These are phyloP conservation scores for Alternaria solani DNA, from an alignment of 2,329 filamentous ascomycete genomes.

Conservation along the genomic window DNA sequence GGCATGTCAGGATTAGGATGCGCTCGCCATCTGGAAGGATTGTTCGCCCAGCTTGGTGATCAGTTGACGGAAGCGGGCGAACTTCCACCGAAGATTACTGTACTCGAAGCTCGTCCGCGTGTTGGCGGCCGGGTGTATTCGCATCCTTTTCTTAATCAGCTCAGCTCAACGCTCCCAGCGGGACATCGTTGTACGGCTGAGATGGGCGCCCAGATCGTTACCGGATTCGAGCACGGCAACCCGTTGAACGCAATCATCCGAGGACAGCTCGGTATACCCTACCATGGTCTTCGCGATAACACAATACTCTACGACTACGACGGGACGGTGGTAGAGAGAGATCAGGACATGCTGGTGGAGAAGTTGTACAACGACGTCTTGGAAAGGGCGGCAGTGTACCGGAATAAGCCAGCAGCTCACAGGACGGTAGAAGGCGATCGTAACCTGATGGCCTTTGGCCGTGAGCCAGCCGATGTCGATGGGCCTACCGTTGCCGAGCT, in stretches of 20 bases:
- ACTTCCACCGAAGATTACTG: conserved; percentile 74
- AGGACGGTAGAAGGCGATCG: conserved; percentile 83
- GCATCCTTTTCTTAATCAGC: conserved; percentile 70
- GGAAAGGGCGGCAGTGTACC: conserved; percentile 89
- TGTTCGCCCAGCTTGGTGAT: conserved; percentile 81
- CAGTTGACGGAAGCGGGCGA: conserved; percentile 71
- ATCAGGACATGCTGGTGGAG: conserved; percentile 83
- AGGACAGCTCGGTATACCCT: conserved; percentile 86
- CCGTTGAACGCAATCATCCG: conserved; percentile 90
- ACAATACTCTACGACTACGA: conserved; percentile 90
- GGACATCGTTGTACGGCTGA: conserved; percentile 80
- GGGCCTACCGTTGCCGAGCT: conserved; percentile 75
- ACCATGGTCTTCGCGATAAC: conserved; percentile 79
- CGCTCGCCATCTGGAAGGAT: conserved; percentile 86
- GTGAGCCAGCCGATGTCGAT: conserved; percentile 68
- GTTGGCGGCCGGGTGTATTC: conserved; percentile 96
- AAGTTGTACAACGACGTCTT: conserved; percentile 94
- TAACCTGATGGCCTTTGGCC: conserved; percentile 80
- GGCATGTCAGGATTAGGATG: conserved; percentile 94
- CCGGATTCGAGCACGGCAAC: conserved; percentile 94
- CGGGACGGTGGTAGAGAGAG: conserved; percentile 77
- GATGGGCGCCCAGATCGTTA: conserved; percentile 98
- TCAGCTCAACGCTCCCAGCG: conserved; percentile 60
- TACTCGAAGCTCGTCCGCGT: conserved; percentile 86
- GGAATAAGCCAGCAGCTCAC: conserved; percentile 75